phyloP scores from a whole-genome alignment of 257 asterid genomes.

The Solanum medicagineum region DNA sequence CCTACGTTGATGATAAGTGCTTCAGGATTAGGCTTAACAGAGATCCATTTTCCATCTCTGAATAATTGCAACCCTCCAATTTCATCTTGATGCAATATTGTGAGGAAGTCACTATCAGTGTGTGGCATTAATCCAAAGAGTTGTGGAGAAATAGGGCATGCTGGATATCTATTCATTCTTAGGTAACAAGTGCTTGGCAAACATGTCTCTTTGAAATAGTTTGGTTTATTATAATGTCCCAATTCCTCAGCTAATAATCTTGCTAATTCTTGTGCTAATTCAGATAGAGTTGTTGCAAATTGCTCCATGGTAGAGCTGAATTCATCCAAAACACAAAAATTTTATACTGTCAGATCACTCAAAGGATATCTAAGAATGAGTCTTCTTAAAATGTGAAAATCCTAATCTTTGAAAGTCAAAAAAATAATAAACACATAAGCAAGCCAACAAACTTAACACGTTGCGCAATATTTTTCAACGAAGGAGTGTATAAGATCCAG shows the following conservation, averaged over 20 bases:
- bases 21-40: constrained; percentile 66
- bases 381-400: not conserved
- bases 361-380: not conserved
- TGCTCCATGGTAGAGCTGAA: constrained; percentile 58
- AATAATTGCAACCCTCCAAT: constrained; percentile 77
- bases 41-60: constrained; percentile 64
- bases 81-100: constrained; percentile 63
- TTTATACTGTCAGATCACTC: not conserved
- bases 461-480: too few species aligned
- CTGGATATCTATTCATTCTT: constrained; percentile 72
- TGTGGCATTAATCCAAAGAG: constrained; percentile 66
- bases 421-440: too few species aligned
- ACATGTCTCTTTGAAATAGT: constrained; percentile 43
- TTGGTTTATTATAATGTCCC: constrained; percentile 18
- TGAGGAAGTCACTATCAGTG: constrained; percentile 80
- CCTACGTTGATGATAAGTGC: constrained; percentile 79
- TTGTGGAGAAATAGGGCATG: constrained; percentile 40
- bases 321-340: not conserved
- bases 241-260: constrained; percentile 45
- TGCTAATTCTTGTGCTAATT: constrained; percentile 43
- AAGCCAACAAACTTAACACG: too few species aligned
- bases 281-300: constrained; percentile 34
- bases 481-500: too few species aligned
- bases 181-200: constrained; percentile 46
- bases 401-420: not conserved